Evolutionary conservation across 169 alveolate species (phyloP).

Genomic region (Theileria equi): DNA sequence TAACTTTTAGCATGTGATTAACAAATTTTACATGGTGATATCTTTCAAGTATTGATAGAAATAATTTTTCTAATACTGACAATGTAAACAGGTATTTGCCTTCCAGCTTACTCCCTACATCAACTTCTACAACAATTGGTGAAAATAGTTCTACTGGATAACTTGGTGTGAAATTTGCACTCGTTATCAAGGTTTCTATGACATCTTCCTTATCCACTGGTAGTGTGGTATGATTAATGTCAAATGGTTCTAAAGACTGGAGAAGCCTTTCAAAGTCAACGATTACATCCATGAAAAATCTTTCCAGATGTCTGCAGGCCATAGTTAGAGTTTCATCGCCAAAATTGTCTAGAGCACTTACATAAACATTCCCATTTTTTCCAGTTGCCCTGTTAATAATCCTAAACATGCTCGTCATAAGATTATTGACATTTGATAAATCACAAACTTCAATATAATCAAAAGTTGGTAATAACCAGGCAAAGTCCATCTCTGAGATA

Average conservation of each 20-base stretch:
- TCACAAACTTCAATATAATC: slow-evolving; percentile 31
- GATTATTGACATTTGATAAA: neutral
- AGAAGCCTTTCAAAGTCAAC: slow-evolving; percentile 6
- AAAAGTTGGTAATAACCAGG: slow-evolving; percentile 54
- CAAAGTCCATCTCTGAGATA: slow-evolving; percentile 17
- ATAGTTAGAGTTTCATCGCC: slow-evolving; percentile 1
- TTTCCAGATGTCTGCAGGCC: slow-evolving; percentile 10
- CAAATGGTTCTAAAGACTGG: neutral
- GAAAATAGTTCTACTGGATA: slow-evolving; percentile 5
- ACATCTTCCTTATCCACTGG: neutral
- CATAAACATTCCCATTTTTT: neutral
- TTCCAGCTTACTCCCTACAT: too few species aligned
- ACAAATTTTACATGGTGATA: neutral
- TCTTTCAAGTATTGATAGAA: neutral
- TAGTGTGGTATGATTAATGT: neutral
- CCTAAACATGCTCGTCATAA: neutral
- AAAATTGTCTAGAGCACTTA: neutral
- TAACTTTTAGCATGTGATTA: neutral
- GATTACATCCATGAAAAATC: slow-evolving; percentile 32
- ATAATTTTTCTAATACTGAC: neutral
- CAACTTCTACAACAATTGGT: slow-evolving; percentile 3
- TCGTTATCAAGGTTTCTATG: neutral
- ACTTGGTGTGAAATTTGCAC: neutral
- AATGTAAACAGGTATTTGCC: too few species aligned
- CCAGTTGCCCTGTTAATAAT: neutral